These are phyloP conservation scores for Phoenix roebelenii DNA, from an alignment of 176 grass and related monocot genomes.

Conservation along the genomic window DNA sequence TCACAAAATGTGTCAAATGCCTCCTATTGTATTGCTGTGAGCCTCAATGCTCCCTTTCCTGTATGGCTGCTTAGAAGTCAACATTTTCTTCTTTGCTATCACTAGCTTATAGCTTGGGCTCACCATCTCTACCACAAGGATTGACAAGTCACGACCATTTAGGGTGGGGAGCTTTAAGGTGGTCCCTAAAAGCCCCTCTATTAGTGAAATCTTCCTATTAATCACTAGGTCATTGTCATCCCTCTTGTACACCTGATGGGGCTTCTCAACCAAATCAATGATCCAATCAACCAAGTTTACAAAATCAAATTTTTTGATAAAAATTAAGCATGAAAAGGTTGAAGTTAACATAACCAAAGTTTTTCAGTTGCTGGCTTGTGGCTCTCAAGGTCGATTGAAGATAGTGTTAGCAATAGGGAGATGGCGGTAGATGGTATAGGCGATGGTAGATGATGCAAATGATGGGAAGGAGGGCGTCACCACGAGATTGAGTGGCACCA, in stretches of 20 bases:
- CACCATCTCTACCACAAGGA: conserved; percentile 45
- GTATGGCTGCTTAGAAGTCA: conserved; percentile 35
- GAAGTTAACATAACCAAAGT: too few species aligned
- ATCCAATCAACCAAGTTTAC: too few species aligned
- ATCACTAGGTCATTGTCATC: conserved; percentile 52
- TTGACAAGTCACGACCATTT: conserved; percentile 27
- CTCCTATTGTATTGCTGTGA: conserved; percentile 28
- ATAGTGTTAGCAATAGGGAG: too few species aligned
- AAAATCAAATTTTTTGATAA: too few species aligned
- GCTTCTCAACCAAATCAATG: conserved; percentile 21
- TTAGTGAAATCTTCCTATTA: conserved; percentile 31
- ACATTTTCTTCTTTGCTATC: conserved; percentile 45
- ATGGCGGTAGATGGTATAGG: too few species aligned
- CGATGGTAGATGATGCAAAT: too few species aligned
- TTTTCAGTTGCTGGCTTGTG: too few species aligned
- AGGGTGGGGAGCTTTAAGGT: conserved; percentile 40
- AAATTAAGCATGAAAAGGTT: too few species aligned
- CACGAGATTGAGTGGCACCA: too few species aligned
- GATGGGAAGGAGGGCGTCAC: too few species aligned
- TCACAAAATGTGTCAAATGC: conserved; percentile 33
- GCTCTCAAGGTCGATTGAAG: too few species aligned
- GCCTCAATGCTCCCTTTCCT: conserved; percentile 36
- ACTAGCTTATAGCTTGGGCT: conserved; percentile 37
- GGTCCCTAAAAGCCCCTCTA: conserved; percentile 48
- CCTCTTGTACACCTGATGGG: conserved; percentile 53